phyloP scores from a whole-genome alignment of 768 basidiomycete species.

The Calocera viscosa region DNA sequence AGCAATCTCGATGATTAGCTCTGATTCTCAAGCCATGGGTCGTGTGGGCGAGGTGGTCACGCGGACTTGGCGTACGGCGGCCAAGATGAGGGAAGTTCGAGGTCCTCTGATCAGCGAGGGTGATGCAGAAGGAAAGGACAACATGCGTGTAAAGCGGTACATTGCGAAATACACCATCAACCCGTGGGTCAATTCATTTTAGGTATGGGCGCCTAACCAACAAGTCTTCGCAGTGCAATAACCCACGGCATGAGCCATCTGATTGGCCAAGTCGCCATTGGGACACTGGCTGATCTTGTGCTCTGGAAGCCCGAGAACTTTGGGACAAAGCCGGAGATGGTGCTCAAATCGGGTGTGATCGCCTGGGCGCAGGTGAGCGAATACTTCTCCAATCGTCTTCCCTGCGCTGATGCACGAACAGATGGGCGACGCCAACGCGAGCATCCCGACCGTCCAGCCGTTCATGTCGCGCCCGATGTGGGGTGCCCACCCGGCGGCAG shows the following conservation, averaged over 20 bases:
- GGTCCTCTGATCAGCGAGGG: constrained; percentile 63
- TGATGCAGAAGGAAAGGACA: constrained; percentile 61
- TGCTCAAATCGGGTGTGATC: constrained; percentile 90
- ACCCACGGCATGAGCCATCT: constrained; percentile 83
- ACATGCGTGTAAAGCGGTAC: constrained; percentile 86
- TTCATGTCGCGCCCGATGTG: constrained; percentile 84
- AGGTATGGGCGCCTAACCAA: background rate
- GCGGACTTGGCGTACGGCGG: constrained; percentile 92
- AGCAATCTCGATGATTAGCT: constrained; percentile 93
- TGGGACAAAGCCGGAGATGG: constrained; percentile 84
- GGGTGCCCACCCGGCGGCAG: constrained; percentile 65
- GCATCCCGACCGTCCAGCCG: constrained; percentile 92
- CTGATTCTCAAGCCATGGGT: constrained; percentile 97
- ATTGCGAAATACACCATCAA: constrained; percentile 96
- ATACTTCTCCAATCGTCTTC: background rate
- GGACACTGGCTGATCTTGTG: constrained; percentile 84
- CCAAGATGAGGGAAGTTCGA: constrained; percentile 72
- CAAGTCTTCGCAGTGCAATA: constrained; percentile 51
- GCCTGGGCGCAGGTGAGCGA: constrained; percentile 67
- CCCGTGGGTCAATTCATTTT: constrained; percentile 50
- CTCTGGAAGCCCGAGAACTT: constrained; percentile 93
- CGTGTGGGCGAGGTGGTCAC: constrained; percentile 88
- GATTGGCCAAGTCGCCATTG: constrained; percentile 71
- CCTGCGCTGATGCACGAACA: constrained; percentile 23
- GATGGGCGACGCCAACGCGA: constrained; percentile 96